phyloP scores from a whole-genome alignment of 1,284 basidiomycete species.

The Calocybe gambosa region DNA sequence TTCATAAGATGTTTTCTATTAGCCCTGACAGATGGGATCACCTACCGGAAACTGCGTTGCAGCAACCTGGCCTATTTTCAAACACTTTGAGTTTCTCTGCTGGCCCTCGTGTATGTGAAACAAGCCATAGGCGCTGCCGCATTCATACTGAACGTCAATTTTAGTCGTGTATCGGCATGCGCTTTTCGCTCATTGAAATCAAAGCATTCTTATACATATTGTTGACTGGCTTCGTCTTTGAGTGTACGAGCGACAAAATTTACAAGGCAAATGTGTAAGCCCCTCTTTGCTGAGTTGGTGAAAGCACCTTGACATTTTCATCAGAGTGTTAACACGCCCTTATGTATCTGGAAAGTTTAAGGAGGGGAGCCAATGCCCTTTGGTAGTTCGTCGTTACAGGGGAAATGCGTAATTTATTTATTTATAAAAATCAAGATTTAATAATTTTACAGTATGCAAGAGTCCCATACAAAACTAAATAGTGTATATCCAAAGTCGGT shows the following conservation, averaged over 20 bases:
- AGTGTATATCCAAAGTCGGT: conserved; percentile 1
- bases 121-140: not conserved
- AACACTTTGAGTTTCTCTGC: conserved; percentile 72
- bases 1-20: conserved; percentile 5
- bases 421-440: not conserved
- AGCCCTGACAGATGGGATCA: conserved; percentile 78
- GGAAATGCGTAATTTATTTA: not conserved
- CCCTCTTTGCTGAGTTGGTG: not conserved
- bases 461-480: conserved; percentile 12
- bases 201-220: conserved; percentile 70
- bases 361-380: conserved; percentile 65
- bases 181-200: conserved; percentile 75
- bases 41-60: conserved; percentile 54
- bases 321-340: conserved; percentile 66
- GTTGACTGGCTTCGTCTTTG: conserved; percentile 60
- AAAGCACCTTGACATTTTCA: not conserved
- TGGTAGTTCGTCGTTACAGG: conserved; percentile 36
- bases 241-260: conserved; percentile 47
- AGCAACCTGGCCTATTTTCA: conserved; percentile 63
- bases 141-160: conserved; percentile 2
- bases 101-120: conserved; percentile 60
- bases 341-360: conserved; percentile 54
- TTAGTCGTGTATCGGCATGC: conserved; percentile 74
- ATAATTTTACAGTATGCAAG: conserved; percentile 1
- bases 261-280: conserved; percentile 68